Percentiles rank a stretch among this genome's conserved stretches.
These are phyloP conservation scores for Nymphaea colorata DNA, from an alignment of 164 flowering plant species.

Conservation along the genomic window DNA sequence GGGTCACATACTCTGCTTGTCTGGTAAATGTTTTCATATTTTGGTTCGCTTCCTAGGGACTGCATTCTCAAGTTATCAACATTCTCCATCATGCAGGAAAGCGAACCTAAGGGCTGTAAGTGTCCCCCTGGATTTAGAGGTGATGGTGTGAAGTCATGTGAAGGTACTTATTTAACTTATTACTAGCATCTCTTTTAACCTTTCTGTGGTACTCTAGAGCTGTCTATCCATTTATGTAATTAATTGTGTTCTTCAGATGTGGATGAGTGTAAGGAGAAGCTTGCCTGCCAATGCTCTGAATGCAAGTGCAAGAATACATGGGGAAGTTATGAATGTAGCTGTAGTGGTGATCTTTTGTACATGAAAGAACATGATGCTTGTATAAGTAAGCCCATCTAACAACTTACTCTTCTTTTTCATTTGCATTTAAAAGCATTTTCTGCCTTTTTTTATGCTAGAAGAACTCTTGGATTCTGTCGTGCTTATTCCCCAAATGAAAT, in stretches of 20 bases:
- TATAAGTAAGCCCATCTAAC: constrained; percentile 48
- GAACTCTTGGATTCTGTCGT: too few species aligned
- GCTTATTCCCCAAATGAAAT: too few species aligned
- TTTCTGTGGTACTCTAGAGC: background rate
- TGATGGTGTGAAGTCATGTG: constrained; percentile 72
- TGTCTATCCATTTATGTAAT: background rate
- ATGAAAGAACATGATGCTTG: constrained; percentile 86
- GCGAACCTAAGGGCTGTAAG: constrained; percentile 53
- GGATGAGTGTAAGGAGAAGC: constrained; percentile 80
- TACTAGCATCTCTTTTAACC: background rate
- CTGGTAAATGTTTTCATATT: constrained; percentile 27
- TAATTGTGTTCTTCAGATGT: constrained; percentile 39
- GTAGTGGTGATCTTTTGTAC: constrained; percentile 53
- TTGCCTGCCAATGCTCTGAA: constrained; percentile 74
- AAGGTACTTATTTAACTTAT: constrained; percentile 34
- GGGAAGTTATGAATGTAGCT: constrained; percentile 94
- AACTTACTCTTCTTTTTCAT: background rate
- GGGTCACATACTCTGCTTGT: constrained; percentile 77
- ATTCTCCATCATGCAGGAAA: constrained; percentile 36
- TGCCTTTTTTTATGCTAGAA: background rate
- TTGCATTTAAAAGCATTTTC: background rate
- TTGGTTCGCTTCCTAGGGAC: background rate
- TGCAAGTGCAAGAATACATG: constrained; percentile 95
- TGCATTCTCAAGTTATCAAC: background rate
- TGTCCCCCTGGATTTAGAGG: constrained; percentile 94